Base-by-base conservation (phyloP, 805 yeast genomes). In the Candida fluviatilis region DNA sequence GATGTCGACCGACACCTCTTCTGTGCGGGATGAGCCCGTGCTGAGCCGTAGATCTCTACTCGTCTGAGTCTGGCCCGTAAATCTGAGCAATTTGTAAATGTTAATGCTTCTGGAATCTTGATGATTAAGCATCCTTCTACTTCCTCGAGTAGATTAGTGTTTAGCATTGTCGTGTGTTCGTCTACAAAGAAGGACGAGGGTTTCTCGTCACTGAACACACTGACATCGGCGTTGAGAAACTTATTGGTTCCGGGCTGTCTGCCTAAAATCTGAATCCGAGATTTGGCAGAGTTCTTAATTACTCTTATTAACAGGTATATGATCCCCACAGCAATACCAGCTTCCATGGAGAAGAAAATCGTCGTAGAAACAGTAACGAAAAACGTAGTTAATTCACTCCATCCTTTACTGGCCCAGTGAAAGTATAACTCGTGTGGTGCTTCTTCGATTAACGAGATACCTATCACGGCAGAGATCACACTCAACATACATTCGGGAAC, bases 321-420 rank as follows among this genome's bases (percentile, higher is more conserved):
- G 34, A 86, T 79, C 0, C 99, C 98, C n/a, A 87, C 74, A 2
- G 84, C 79, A 34, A 93, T 87, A 1, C 99, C 98, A 12, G 84
- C 80, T 57, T 91, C 96, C 55, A 90, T 80, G 0, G 97, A 88
- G 57, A 61, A 66, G 42, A 65, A 64, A 16, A 67, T 33, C 0
- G 73, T 67, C 3, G 70, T 60, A 12, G 53, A 31, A 3, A 68
- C 69, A 3, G 73, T 68, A 4, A 65, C 64, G 5, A 47, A 57
- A 46, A 66, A 68, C 3, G 73, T 68, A 4, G 77, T 55, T 3
- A 91, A 55, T 52, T 91, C 99, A 51, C 79, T 78, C 60, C 77
- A 85, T 0, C 97, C 96, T 16, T 71, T 66, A 4, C 90, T 78
- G 37, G 65, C 62, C 69, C 80, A 71, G 60, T 87, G 95, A 58